phyloP scores from a whole-genome alignment of 1,284 basidiomycete species.

The Caloboletus firmus region DNA sequence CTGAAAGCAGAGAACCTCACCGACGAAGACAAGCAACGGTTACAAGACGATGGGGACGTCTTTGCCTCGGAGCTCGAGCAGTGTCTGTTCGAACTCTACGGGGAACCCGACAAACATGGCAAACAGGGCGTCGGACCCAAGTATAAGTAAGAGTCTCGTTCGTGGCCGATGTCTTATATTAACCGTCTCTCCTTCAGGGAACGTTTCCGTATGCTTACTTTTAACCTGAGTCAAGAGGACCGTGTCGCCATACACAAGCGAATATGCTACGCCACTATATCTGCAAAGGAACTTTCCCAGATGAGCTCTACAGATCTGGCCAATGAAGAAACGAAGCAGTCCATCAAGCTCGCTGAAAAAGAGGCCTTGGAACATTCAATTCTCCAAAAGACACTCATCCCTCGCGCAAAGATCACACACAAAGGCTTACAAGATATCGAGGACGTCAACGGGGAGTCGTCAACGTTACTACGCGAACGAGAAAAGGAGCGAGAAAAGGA shows the following conservation, averaged over 20 bases:
- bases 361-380: constrained; percentile 82
- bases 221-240: constrained; percentile 76
- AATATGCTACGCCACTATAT: constrained; percentile 64
- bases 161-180: constrained; percentile 3
- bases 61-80: constrained; percentile 70
- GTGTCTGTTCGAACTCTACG: constrained; percentile 68
- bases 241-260: constrained; percentile 72
- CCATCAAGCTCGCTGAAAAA: constrained; percentile 76
- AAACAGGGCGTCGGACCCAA: constrained; percentile 65
- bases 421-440: constrained; percentile 88
- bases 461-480: constrained; percentile 52
- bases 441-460: constrained; percentile 59
- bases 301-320: constrained; percentile 87
- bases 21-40: constrained; percentile 56
- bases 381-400: constrained; percentile 65
- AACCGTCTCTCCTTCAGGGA: constrained; percentile 49
- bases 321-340: constrained; percentile 77
- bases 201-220: constrained; percentile 79
- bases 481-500: constrained; percentile 52
- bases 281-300: constrained; percentile 67
- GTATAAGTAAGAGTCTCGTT: constrained; percentile 66
- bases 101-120: constrained; percentile 75
- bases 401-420: constrained; percentile 85
- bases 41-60: constrained; percentile 53
- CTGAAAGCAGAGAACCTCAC: constrained; percentile 45